phyloP scores from a whole-genome alignment of 1,284 basidiomycete species.

The Fomitopsis pinicola region DNA sequence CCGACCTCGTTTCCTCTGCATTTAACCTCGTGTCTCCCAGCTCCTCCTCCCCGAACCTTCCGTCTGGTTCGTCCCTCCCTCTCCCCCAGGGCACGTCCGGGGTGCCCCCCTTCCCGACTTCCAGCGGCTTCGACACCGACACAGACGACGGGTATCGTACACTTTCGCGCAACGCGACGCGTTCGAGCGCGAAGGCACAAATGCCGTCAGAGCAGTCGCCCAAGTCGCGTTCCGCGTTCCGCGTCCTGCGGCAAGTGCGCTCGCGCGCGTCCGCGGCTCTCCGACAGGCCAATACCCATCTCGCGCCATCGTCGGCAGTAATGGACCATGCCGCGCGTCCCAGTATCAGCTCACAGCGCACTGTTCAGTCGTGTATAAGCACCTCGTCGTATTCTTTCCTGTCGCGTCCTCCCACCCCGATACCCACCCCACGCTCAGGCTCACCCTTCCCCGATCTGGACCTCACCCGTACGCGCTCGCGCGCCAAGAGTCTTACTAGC shows the following conservation, averaged over 20 bases:
- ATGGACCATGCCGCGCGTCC: constrained; percentile 14
- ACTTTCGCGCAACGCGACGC: not conserved
- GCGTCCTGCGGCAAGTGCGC: constrained; percentile 22
- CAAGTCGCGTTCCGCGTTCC: constrained; percentile 17
- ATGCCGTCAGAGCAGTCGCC: not conserved
- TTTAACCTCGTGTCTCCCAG: constrained; percentile 15
- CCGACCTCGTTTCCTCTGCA: constrained; percentile 19
- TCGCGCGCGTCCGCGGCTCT: constrained; percentile 25
- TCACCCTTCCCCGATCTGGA: constrained; percentile 8
- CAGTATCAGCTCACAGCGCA: constrained; percentile 17
- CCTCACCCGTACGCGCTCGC: constrained; percentile 10
- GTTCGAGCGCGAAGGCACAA: not conserved
- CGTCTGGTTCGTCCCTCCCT: constrained; percentile 11
- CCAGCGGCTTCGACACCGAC: constrained; percentile 11
- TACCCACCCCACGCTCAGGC: constrained; percentile 14
- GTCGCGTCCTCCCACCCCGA: constrained; percentile 13
- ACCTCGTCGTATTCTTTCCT: constrained; percentile 5
- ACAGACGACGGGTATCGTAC: constrained; percentile 11
- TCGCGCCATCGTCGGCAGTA: constrained; percentile 8
- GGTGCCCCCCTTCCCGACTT: not conserved
- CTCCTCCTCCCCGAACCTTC: constrained; percentile 6
- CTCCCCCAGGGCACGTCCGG: not conserved
- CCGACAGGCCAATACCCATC: constrained; percentile 13
- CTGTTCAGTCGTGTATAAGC: constrained; percentile 5
- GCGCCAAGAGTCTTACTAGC: constrained; percentile 15